Evolutionary conservation across 208 protist genomes (phyloP).

Genomic region (Vickermania spadyakhi): DNA sequence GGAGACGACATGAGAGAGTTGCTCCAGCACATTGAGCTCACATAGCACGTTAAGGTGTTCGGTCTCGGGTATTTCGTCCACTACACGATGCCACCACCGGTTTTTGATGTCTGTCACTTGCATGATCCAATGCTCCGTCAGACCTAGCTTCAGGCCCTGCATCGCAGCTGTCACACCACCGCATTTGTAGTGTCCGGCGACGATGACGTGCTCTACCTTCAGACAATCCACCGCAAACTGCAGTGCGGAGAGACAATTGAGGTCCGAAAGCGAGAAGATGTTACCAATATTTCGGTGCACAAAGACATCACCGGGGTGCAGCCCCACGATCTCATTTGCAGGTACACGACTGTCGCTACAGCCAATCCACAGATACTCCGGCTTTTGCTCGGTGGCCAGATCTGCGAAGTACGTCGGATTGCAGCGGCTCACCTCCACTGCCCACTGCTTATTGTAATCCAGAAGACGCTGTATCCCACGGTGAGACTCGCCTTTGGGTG

Average conservation of each 20-base stretch:
- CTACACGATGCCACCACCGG: conserved; percentile 50
- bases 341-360: conserved; percentile 86
- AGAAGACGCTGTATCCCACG: conserved; percentile 73
- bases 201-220: conserved; percentile 91
- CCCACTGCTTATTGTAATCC: conserved; percentile 87
- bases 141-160: conserved; percentile 33
- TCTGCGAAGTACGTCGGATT: conserved; percentile 85
- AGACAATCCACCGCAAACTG: conserved; percentile 92
- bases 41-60: conserved; percentile 51
- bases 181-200: conserved; percentile 91
- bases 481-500: too few species aligned
- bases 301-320: conserved; percentile 89
- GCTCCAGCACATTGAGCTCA: conserved; percentile 67
- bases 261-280: conserved; percentile 81
- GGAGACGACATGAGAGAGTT: conserved; percentile 48
- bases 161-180: conserved; percentile 85
- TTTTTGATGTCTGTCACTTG: conserved; percentile 60
- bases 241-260: conserved; percentile 87
- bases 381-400: conserved; percentile 70
- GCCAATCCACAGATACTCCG: conserved; percentile 92
- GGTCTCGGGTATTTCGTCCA: conserved; percentile 23
- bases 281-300: conserved; percentile 95
- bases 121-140: conserved; percentile 74
- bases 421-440: conserved; percentile 39
- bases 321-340: conserved; percentile 83